A percentile compares a stretch with the other conserved stretches of the same genome.
Evolutionary conservation across 1,284 basidiomycete genomes (phyloP).

Genomic region (Boletus holoroseus): DNA sequence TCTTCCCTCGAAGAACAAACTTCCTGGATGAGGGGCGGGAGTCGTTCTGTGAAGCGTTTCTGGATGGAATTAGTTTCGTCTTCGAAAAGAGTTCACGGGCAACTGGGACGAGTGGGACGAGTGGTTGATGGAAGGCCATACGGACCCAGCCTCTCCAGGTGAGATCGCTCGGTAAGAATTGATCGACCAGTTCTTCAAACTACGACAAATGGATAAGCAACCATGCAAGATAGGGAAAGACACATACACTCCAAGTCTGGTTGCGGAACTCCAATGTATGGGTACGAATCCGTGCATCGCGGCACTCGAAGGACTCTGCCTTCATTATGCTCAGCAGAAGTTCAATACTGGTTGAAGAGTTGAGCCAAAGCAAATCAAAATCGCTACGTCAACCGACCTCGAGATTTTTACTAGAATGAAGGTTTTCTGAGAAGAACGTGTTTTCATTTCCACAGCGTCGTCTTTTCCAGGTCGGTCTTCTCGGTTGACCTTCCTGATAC

Average conservation of each 20-base stretch:
- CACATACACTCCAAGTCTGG: conserved; percentile 78
- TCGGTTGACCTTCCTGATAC: conserved; percentile 19
- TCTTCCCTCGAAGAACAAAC: conserved; percentile 21
- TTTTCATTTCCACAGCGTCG: conserved; percentile 74
- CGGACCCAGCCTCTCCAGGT: conserved; percentile 79
- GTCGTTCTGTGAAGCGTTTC: conserved; percentile 36
- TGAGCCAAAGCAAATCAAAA: conserved; percentile 18
- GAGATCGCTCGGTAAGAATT: conserved; percentile 71
- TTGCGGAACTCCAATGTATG: conserved; percentile 78
- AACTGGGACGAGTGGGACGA: conserved; percentile 67
- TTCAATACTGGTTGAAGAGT: conserved; percentile 45
- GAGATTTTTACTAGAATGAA: conserved; percentile 80
- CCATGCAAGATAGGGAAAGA: conserved; percentile 9
- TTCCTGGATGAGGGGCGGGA: conserved; percentile 25
- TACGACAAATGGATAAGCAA: conserved; percentile 27
- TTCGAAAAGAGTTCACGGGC: conserved; percentile 70
- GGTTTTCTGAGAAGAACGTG: conserved; percentile 71
- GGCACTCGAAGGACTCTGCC: conserved; percentile 66
- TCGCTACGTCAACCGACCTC: conserved; percentile 45
- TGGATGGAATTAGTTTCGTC: conserved; percentile 60
- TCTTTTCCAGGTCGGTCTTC: conserved; percentile 31
- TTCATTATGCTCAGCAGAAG: conserved; percentile 66
- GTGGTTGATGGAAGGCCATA: conserved; percentile 71
- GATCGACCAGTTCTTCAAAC: conserved; percentile 79
- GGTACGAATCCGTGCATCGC: conserved; percentile 67